Evolutionary conservation across 1,284 basidiomycete species (phyloP), one percentile per base, ranked within the genome.

Genomic region (Apiotrichum sp.): DNA sequence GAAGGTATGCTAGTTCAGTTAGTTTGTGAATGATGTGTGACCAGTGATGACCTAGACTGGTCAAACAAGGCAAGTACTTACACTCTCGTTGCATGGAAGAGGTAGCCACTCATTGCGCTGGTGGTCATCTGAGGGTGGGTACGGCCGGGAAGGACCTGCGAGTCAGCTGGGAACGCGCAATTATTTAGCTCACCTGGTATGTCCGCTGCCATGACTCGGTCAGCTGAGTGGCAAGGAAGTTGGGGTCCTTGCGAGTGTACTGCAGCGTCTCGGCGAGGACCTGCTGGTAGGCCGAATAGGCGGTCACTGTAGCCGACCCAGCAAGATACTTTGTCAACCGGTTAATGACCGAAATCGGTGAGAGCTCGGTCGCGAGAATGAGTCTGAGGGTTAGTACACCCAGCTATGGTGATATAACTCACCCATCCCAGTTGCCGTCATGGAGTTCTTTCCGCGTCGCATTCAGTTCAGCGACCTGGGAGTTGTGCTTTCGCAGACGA

Each of bases 91-190:
- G 86, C 83, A 70, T 89, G 86, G 47, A 98, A 79, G 33, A 98
- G 78, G 76, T 86, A 97, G 0, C 96, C 95, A 4, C 89, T 93
- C 3, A 87, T 87, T 1, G 89, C 90, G 14, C 89, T 87, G 48
- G 86, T 90, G 57, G 81, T 86, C 96, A 99, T 98, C 65, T 84
- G 85, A 0, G 96, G 96, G 78, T 99, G 96, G 43, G 91, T 96
- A 36, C 96, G 82, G 13, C 95, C 95, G 32, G 95, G 95, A 16
- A 99, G 80, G 9, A 93, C 87, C 80, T 83, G 54, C 22, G 31
- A 10, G 42, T 48, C 34, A 31, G 48, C 8, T 33, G 34, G 53
- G 50, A 32, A 45, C 22, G 22, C 22, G 22, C 22, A 4, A 52
- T 47, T 38, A 13, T 35, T n/a, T 13, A 39, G 36, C 57, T 35